A percentile compares a stretch with the other conserved stretches of the same genome.
These are phyloP conservation scores for Arthrobotrys musiformis DNA, from an alignment of 2,329 filamentous ascomycete species.

Conservation along the genomic window DNA sequence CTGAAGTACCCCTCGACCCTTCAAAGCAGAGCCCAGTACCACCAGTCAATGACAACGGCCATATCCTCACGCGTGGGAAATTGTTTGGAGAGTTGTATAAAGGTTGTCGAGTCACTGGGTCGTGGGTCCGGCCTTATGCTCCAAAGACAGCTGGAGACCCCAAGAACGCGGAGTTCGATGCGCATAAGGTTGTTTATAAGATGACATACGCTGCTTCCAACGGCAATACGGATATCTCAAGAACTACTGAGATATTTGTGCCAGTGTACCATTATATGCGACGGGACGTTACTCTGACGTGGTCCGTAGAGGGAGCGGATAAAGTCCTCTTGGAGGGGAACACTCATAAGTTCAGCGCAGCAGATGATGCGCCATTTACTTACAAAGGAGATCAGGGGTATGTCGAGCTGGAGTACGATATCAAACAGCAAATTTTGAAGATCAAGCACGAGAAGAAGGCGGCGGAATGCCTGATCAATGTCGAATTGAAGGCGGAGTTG, in stretches of 20 bases:
- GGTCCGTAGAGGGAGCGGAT: conserved; percentile 27
- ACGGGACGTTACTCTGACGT: conserved; percentile 57
- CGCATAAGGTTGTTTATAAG: conserved; percentile 61
- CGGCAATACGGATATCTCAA: conserved; percentile 53
- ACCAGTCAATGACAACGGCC: conserved; percentile 55
- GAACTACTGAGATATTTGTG: conserved; percentile 63
- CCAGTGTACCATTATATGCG: conserved; percentile 66
- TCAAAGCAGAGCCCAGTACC: conserved; percentile 58
- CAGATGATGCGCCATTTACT: conserved; percentile 50
- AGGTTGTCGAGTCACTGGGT: conserved; percentile 63
- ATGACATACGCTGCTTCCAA: conserved; percentile 60
- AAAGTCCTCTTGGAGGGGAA: conserved; percentile 18
- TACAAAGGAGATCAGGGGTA: conserved; percentile 41
- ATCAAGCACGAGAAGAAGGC: conserved; percentile 41
- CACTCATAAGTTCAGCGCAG: conserved; percentile 34
- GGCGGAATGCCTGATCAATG: conserved; percentile 23
- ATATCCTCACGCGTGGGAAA: conserved; percentile 55
- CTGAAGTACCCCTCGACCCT: conserved; percentile 61
- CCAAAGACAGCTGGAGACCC: conserved; percentile 63
- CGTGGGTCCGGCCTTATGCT: conserved; percentile 64
- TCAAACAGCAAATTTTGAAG: conserved; percentile 40
- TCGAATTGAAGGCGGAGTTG: conserved; percentile 42
- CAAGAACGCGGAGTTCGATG: conserved; percentile 62
- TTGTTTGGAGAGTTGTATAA: conserved; percentile 62
- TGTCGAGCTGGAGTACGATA: conserved; percentile 40